Evolutionary conservation across 805 yeast species (phyloP), one percentile per base, ranked within the genome.

Genomic region (Yamadazyma sp.): DNA sequence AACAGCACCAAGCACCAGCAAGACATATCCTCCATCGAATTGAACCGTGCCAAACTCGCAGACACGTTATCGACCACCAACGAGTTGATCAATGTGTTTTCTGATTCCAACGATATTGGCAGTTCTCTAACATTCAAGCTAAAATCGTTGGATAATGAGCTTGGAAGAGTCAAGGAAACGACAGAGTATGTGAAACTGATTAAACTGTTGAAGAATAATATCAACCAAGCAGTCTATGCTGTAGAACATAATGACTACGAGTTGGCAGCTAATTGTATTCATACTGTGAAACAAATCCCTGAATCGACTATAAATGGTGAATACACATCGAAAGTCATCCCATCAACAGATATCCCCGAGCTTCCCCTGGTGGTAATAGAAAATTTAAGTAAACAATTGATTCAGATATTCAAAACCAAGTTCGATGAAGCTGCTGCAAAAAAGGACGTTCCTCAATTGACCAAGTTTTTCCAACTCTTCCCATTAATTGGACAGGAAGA

Each of bases 291-390:
- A 16, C 53, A 62, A 40, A 61, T 91, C 25, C 86, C 95, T 0
- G 48, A 58, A 1, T 71, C 68, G 1, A 54, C 84, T 11, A 65
- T 72, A 16, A 46, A 60, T 11, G 90, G 95, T 13, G 67, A 75
- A 38, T 89, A 83, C 58, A 91, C 95, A 2, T 73, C 80, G 34
- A 79, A 72, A 30, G 85, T 84, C 51, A 91, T 91, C 12, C 99
- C 99, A 0, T 80, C 95, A 0, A 69, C 84, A 8, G 95, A 87
- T 39, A 71, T 89, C 11, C 95, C 96, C 0, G 95, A 87, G 35
- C 64, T 75, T 36, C 98, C 99, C 0, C 53, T 57, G 7, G 70
- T 62, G 2, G 62, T 84, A 0, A 50, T 93, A 1, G 54, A 63
- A 1, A 64, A 65, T 10, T 85, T 95, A 80, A 72, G 78, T 3